Base-by-base conservation (phyloP, 176 grass and related monocot species). In the Zizania latifolia region DNA sequence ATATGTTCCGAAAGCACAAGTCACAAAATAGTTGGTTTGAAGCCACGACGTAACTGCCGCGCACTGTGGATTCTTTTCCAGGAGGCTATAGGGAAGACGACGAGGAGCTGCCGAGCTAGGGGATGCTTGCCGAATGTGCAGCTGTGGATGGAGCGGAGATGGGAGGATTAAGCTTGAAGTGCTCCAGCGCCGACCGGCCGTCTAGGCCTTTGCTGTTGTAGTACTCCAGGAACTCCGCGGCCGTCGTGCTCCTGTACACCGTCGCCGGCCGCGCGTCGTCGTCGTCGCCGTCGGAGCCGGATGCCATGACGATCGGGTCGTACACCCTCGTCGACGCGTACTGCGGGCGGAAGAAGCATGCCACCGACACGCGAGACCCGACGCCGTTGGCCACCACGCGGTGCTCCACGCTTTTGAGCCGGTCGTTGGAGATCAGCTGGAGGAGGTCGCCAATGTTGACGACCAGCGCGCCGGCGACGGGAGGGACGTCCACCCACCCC, bases 201-300 rank as follows among this genome's bases (percentile, higher is more conserved):
- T 90, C 83, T 2, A 90, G 73, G 28, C 83, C 88, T 38, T 90
- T 90, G 1, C 16, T 0, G 19, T 39, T 79, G 79, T 75, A 83
- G 34, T 83, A 45, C 4, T n/a, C 45, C 15, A 53, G 4, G 22
- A 61, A 90, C 53, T 90, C 88, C 10, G 13, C 74, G 26, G 71
- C 63, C n/a, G 74, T 65, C 3, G 82, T 58, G 74, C 78, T 80
- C 55, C 62, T 80, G 69, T 90, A 90, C 37, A 62, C 26, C 14
- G 68, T n/a, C 14, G 68, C 68, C 3, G 65, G 58, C 12, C 35
- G 31, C 10, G 19, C 46, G 46, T 19, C 46, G 46, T 0, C 17
- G 43, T 4, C 32, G n/a, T n/a, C 2, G 50, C 10, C 15, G 75
- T n/a, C n/a, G n/a, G n/a, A n/a, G n/a, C n/a, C n/a, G n/a, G n/a